Evolutionary conservation across 768 basidiomycete species (phyloP), one percentile per base, ranked within the genome.

Genomic region (Tephrocybe sp.): DNA sequence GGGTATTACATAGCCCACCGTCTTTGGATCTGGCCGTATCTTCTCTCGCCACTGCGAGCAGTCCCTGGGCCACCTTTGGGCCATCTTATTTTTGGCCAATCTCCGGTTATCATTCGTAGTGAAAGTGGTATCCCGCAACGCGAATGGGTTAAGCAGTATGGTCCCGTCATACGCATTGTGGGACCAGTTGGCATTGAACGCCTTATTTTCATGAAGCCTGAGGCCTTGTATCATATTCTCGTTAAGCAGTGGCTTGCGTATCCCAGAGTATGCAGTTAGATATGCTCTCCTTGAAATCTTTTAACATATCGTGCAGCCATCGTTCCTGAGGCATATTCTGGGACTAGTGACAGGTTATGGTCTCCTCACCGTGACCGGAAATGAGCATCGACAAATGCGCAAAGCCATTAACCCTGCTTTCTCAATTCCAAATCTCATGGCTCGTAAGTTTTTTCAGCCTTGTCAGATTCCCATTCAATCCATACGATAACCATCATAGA

Each of bases 331-430:
- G 42, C 62, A 74, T 42, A 62, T 74, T 3, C 60, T 77, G 5
- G 76, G 74, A 1, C 55, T 72, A 6, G 70, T 73, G 1, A 68
- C 75, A 8, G 76, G 76, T 0, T 69, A 75, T 59, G 78, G 78
- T 0, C 62, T 79, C 1, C 60, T 79, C 30, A 78, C 78, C 1
- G 72, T 75, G 8, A 79, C 76, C 0, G 76, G 78, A 6, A 64
- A 73, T 30, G 75, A 74, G 31, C 77, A 79, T 54, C 75, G 68
- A 54, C 70, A 69, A 49, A 76, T 80, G 74, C 73, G 76, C 39
- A 76, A 70, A 56, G 68, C 72, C 0, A 77, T 80, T 70, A 78
- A 76, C 45, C 76, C 78, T 0, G 78, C 78, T 0, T 79, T 80
- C 54, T 76, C 77, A 0, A 66, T 79, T 17, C 65, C 69, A 0